A percentile compares a stretch with the other conserved stretches of the same genome.
These are phyloP conservation scores for Trametes maxima DNA, from an alignment of 768 basidiomycete genomes.

Conservation along the genomic window DNA sequence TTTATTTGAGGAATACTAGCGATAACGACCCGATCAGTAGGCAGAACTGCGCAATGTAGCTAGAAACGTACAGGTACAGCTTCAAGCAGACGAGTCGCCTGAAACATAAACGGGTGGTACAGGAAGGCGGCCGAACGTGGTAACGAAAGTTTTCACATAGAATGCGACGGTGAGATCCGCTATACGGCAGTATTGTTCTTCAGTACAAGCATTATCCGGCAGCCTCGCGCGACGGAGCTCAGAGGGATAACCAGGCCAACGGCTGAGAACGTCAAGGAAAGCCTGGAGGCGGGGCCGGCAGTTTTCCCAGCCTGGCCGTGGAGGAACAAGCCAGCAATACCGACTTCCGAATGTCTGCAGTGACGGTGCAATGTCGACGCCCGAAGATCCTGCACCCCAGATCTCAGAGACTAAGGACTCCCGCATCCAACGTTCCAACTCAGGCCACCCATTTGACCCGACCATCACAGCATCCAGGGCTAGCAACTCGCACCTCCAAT, in stretches of 20 bases:
- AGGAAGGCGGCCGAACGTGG: background rate
- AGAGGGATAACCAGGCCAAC: background rate
- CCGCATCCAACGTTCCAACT: background rate
- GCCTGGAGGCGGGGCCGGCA: background rate
- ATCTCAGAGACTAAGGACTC: background rate
- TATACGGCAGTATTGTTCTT: too few relatives aligned
- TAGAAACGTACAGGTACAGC: too few relatives aligned
- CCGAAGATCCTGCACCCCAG: background rate
- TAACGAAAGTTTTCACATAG: background rate
- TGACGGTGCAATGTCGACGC: background rate
- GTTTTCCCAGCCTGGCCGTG: background rate
- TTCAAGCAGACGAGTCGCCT: too few relatives aligned
- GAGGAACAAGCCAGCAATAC: background rate
- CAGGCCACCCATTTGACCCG: background rate
- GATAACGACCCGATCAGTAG: too few relatives aligned
- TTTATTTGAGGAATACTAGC: too few relatives aligned
- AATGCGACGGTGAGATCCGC: background rate
- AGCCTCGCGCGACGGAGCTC: background rate
- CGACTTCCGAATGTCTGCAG: background rate
- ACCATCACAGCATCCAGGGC: background rate
- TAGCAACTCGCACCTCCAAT: slow-evolving; percentile 4
- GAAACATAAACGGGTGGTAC: too few relatives aligned
- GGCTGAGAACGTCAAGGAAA: background rate
- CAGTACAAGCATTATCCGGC: too few relatives aligned
- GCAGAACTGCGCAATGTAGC: too few relatives aligned